Conservation (phyloP, 208 protist genomes). For the Trypanosoma melophagium region DNA sequence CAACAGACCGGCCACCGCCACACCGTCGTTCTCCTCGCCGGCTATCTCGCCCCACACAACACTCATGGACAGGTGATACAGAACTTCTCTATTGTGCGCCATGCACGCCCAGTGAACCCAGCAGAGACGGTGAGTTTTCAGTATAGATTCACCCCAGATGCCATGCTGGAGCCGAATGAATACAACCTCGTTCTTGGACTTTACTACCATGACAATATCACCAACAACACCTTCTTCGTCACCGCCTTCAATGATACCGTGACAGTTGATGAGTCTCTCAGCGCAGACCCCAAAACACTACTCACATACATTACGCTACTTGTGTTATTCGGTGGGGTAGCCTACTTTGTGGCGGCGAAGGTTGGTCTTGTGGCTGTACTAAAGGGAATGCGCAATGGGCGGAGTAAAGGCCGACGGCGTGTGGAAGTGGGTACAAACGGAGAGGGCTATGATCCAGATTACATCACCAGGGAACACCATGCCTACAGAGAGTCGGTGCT, state of each 20-base stretch:
- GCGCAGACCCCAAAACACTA: conserved; percentile 77
- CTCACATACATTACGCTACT: conserved; percentile 84
- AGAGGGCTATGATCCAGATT: conserved; percentile 72
- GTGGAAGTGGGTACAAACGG: conserved; percentile 34
- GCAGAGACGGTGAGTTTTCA: conserved; percentile 73
- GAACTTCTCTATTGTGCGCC: conserved; percentile 88
- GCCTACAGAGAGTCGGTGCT: conserved; percentile 69
- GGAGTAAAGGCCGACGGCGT: conserved; percentile 8
- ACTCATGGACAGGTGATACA: conserved; percentile 54
- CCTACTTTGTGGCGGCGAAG: conserved; percentile 48
- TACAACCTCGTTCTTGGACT: conserved; percentile 86
- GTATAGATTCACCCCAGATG: conserved; percentile 79
- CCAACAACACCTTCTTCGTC: conserved; percentile 66
- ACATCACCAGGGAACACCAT: conserved; percentile 80
- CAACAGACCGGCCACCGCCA: conserved; percentile 34
- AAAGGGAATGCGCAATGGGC: background rate
- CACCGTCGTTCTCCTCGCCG: conserved; percentile 57
- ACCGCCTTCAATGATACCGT: conserved; percentile 79
- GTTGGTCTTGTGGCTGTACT: conserved; percentile 55
- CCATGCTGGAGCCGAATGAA: conserved; percentile 65
- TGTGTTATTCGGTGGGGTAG: conserved; percentile 47
- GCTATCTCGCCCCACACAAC: conserved; percentile 49
- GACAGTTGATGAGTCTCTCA: conserved; percentile 58
- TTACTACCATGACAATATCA: conserved; percentile 61
- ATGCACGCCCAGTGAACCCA: conserved; percentile 59